Base-by-base conservation (phyloP, 1,139 yeast genomes). In the Blastobotrys arbuscula region DNA sequence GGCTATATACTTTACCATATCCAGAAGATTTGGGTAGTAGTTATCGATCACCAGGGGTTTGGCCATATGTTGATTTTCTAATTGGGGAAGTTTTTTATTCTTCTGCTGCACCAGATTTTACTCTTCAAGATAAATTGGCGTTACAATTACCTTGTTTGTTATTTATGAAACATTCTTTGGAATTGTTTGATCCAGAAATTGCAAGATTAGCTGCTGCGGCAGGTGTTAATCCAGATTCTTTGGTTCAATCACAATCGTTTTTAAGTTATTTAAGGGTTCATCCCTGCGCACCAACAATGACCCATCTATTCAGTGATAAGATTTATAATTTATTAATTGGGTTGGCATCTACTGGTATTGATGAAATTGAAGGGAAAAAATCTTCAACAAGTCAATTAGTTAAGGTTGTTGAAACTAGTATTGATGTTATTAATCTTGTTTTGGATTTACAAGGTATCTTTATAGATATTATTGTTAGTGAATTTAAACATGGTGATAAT, bases 51-150 rank as follows among this genome's bases (percentile, higher is more conserved):
- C 70, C 70, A 7, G 96, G 96, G 2, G 67, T 88, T 10, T 81
- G 90, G 80, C 90, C 95, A 2, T 90, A 89, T 58, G 68, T 86
- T 48, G 94, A 87, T 51, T 88, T 78, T 58, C 63, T 88, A 23
- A 64, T 85, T 37, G 67, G 74, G n/a, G 85, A 84, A 39, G 78
- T 88, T 0, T 78, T 90, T 56, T 77, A 75, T 16, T 74, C 71
- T 2, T 66, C 77, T 0, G 58, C 68, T 8, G 56, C 56, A 0
- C 54, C 69, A 3, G 63, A 60, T 21, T 60, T 72, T 13, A 44
- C 63, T 1, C 50, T 48, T 5, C 65, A 65, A 0, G 79, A 77
- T 31, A 73, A 70, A 50, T 59, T 68, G 6, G 65, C 71, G 1
- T 62, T 89, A 18, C 90, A 84, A 58, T 56, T 66, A 2, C 73